Evolutionary conservation across 1,284 basidiomycete species (phyloP), one percentile per base, ranked within the genome.

Genomic region (Leccinum variabile): DNA sequence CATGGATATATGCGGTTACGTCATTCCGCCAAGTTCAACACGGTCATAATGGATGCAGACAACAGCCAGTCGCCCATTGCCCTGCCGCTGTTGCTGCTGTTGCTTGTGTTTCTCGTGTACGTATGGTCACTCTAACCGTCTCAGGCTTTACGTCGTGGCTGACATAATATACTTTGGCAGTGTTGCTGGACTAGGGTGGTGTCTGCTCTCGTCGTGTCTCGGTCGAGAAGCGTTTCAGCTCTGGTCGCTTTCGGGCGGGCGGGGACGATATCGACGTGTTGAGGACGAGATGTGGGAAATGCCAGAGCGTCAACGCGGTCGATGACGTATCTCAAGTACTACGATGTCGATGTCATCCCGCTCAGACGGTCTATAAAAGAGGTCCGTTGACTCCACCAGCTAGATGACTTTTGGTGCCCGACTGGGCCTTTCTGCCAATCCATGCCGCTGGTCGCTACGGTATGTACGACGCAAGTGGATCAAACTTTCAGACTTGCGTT

Each of bases 201-300:
- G 88, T 69, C 74, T 88, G 61, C 72, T 88, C 57, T 88, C 86
- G 39, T 88, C 86, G 5, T 88, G 88, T 75, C 70, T 89, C 64
- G 87, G 88, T 28, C 76, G 75, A 9, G 76, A 84, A 74, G 30
- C 69, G 76, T 16, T 61, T 84, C 35, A 75, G 77, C 30, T 39
- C 46, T 68, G 33, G 46, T 66, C 39, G 22, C 50, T 54, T 67
- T 68, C 4, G 67, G 28, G 56, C 57, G 46, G 30, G 41, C 62
- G 28, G 49, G 66, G 68, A 9, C 60, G 54, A 0, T 59, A 67
- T 25, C 67, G 59, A 60, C 71, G 77, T 53, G 76, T 79, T 65
- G 74, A 78, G 64, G 81, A 82, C 49, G 79, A 80, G 49, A 70
- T 83, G 11, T 86, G 83, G 81, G 87, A 89, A 74, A 83, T 89